Conservation (phyloP, 2,329 filamentous ascomycete genomes). For the Rosellinia necatrix region DNA sequence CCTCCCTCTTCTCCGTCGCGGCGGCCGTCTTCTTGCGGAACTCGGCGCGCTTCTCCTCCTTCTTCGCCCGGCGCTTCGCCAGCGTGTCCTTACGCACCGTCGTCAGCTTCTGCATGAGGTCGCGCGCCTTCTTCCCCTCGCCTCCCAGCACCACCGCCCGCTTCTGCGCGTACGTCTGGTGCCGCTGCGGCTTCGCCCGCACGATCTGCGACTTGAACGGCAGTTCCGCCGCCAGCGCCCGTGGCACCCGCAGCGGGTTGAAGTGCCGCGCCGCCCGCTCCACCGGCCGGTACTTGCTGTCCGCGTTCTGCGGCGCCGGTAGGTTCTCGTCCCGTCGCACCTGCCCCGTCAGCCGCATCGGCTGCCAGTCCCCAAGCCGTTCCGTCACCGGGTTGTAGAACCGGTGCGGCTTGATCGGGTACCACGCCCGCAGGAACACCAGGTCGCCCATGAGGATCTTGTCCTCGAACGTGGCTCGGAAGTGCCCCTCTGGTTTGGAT, state of each 20-base stretch:
- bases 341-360: conserved; percentile 93
- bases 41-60: conserved; percentile 81
- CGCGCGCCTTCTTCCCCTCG: conserved; percentile 87
- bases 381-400: conserved; percentile 98
- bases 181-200: conserved; percentile 77
- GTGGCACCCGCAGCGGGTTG: conserved; percentile 78
- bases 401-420: conserved; percentile 88
- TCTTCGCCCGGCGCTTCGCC: conserved; percentile 79
- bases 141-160: conserved; percentile 83
- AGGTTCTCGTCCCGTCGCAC: conserved; percentile 79
- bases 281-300: conserved; percentile 79
- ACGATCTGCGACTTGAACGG: conserved; percentile 93
- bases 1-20: conserved; percentile 81
- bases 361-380: conserved; percentile 81
- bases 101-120: conserved; percentile 90
- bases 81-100: conserved; percentile 89
- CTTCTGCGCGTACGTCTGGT: conserved; percentile 90
- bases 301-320: conserved; percentile 77
- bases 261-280: conserved; percentile 74
- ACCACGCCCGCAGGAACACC: conserved; percentile 95
- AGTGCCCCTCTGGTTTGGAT: conserved; percentile 90
- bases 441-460: conserved; percentile 97
- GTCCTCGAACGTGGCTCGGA: conserved; percentile 97
- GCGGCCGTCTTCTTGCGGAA: conserved; percentile 85
- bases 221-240: conserved; percentile 78